phyloP scores from a whole-genome alignment of 441 rosid species.

The Populus tomentosa region DNA sequence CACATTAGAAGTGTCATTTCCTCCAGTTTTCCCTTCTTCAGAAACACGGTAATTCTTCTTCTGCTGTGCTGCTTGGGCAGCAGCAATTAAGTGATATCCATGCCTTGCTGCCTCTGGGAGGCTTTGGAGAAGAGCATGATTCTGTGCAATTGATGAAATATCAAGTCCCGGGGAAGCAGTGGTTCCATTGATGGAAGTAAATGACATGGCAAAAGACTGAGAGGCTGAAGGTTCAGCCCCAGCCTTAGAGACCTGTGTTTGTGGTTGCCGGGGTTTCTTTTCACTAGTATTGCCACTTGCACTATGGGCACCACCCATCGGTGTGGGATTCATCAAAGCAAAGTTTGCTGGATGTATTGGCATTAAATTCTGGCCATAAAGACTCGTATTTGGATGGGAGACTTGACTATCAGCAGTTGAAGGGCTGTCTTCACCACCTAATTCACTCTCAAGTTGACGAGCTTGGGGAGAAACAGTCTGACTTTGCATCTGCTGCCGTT shows the following conservation, averaged over 20 bases:
- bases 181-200: constrained; percentile 64
- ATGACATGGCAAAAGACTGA: constrained; percentile 87
- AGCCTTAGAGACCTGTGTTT: constrained; percentile 47
- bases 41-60: constrained; percentile 59
- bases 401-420: constrained; percentile 75
- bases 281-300: constrained; percentile 46
- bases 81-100: constrained; percentile 50
- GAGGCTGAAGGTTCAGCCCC: constrained; percentile 56
- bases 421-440: constrained; percentile 75
- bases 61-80: constrained; percentile 69
- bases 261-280: constrained; percentile 54
- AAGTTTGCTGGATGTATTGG: constrained; percentile 61
- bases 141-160: constrained; percentile 65
- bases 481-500: constrained; percentile 64
- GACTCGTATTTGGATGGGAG: constrained; percentile 47
- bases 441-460: constrained; percentile 54
- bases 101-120: constrained; percentile 73
- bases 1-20: constrained; percentile 33
- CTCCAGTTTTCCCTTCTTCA: constrained; percentile 68
- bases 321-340: constrained; percentile 54
- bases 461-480: constrained; percentile 57
- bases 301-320: constrained; percentile 41
- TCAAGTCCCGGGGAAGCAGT: constrained; percentile 47
- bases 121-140: constrained; percentile 68
- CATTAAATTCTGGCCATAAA: constrained; percentile 66